Percentiles rank a stretch among this genome's conserved stretches.
Conservation (phyloP, 1,139 yeast species). For the Suhomyces wounanorum region DNA sequence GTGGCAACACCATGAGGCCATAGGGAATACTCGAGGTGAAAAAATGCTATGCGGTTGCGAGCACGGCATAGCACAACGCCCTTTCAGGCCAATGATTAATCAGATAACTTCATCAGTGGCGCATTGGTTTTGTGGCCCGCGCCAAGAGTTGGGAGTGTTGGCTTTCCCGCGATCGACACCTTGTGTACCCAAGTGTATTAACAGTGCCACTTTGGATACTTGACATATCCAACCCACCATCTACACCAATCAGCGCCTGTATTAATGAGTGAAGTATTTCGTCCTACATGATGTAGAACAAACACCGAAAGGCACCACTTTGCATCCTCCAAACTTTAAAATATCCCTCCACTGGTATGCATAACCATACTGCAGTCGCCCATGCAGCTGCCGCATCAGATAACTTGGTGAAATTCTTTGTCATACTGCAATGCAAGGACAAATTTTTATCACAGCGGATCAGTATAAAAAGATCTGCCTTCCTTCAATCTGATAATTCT, state of each 20-base stretch:
- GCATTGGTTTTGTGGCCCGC: not conserved
- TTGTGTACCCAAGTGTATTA: not conserved
- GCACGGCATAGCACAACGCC: not conserved
- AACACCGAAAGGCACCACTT: not conserved
- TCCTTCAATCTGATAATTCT: not conserved
- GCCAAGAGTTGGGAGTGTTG: not conserved
- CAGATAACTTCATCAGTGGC: slow-evolving; percentile 12
- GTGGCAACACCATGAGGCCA: not conserved
- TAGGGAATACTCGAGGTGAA: not conserved
- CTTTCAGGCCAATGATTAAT: slow-evolving; percentile 14
- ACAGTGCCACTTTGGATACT: not conserved
- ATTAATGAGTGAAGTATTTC: too few species aligned
- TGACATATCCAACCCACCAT: not conserved
- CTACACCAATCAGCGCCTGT: not conserved
- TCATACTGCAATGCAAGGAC: not conserved
- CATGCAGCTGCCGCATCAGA: slow-evolving; percentile 6
- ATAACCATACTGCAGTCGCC: slow-evolving; percentile 1
- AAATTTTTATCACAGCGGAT: not conserved
- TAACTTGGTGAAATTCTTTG: slow-evolving; percentile 6
- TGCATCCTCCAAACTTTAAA: not conserved
- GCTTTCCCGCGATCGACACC: not conserved
- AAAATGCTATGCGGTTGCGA: not conserved
- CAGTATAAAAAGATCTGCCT: not conserved
- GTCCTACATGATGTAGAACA: not conserved
- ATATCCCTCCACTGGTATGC: not conserved